A percentile compares a stretch with the other conserved stretches of the same genome.
Conservation (phyloP, 2,329 filamentous ascomycete genomes). For the Plenodomus tracheiphilus region DNA sequence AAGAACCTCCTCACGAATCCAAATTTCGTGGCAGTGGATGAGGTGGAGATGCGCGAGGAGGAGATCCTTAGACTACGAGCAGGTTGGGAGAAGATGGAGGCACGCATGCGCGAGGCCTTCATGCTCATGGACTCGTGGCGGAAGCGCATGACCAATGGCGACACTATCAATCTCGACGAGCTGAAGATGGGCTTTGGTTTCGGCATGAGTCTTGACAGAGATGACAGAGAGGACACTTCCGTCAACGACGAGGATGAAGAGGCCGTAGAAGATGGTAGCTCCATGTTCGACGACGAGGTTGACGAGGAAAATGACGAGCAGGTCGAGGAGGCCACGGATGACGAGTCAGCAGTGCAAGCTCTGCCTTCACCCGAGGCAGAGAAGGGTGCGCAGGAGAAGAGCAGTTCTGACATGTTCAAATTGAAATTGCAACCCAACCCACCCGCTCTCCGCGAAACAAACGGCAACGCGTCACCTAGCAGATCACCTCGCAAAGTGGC, state of each 20-base stretch:
- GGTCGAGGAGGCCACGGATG: slow-evolving; percentile 1
- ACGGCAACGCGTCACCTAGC: slow-evolving; percentile 40
- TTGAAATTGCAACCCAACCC: slow-evolving; percentile 36
- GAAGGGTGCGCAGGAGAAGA: slow-evolving; percentile 19
- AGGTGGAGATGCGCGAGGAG: slow-evolving; percentile 88
- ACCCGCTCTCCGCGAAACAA: slow-evolving; percentile 40
- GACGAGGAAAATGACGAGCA: slow-evolving; percentile 12
- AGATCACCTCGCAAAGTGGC: slow-evolving; percentile 46
- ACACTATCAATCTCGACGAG: slow-evolving; percentile 65
- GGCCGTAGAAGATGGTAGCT: slow-evolving; percentile 30
- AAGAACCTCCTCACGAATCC: slow-evolving; percentile 87
- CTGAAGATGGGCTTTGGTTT: slow-evolving; percentile 65
- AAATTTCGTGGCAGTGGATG: slow-evolving; percentile 92
- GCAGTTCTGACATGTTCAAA: slow-evolving; percentile 37
- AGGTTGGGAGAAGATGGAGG: slow-evolving; percentile 93
- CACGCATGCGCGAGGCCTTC: slow-evolving; percentile 85
- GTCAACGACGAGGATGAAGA: slow-evolving; percentile 25
- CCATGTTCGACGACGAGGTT: slow-evolving; percentile 35
- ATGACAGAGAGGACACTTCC: slow-evolving; percentile 35
- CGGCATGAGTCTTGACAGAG: slow-evolving; percentile 51
- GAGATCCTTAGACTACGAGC: slow-evolving; percentile 82
- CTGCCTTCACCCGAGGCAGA: slow-evolving; percentile 30
- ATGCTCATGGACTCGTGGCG: slow-evolving; percentile 92
- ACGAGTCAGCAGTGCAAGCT: slow-evolving; percentile 12
- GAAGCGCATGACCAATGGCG: slow-evolving; percentile 71